These are phyloP conservation scores for Prosopis cineraria DNA, from an alignment of 306 rosid species.

Conservation along the genomic window DNA sequence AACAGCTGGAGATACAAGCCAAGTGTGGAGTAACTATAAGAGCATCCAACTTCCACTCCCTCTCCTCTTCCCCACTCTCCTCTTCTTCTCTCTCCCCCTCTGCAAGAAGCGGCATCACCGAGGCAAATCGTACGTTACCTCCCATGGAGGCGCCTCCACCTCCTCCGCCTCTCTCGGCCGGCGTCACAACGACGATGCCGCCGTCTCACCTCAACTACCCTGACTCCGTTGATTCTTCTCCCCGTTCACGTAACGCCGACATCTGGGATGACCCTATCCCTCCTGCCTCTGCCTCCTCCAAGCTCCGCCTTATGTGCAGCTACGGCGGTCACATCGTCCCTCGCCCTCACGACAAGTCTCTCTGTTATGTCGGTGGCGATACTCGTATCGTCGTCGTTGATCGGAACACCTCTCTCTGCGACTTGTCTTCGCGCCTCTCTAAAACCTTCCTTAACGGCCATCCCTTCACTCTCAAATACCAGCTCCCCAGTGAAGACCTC, in stretches of 20 bases:
- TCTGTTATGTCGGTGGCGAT: slow-evolving; percentile 80
- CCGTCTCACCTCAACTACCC: slow-evolving; percentile 48
- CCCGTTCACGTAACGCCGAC: slow-evolving; percentile 67
- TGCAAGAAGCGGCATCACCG: background rate
- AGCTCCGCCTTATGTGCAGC: slow-evolving; percentile 88
- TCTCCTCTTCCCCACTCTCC: background rate
- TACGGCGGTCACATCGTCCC: slow-evolving; percentile 87
- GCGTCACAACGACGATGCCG: slow-evolving; percentile 4
- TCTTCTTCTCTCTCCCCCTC: background rate
- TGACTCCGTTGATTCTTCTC: slow-evolving; percentile 69
- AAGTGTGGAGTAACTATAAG: slow-evolving; percentile 43
- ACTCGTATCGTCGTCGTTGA: slow-evolving; percentile 75
- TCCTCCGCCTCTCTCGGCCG: slow-evolving; percentile 30
- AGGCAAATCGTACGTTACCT: background rate
- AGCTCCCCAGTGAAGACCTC: slow-evolving; percentile 87
- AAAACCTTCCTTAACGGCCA: slow-evolving; percentile 53
- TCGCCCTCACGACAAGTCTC: slow-evolving; percentile 79
- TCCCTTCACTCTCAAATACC: slow-evolving; percentile 67
- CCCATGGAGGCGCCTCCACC: slow-evolving; percentile 40
- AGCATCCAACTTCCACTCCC: background rate
- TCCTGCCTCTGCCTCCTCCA: slow-evolving; percentile 18
- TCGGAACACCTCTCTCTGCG: slow-evolving; percentile 57
- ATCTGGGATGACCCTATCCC: slow-evolving; percentile 71
- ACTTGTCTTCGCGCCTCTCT: slow-evolving; percentile 64
- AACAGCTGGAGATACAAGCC: slow-evolving; percentile 29